Evolutionary conservation across 345 rosid species (phyloP), one percentile per base, ranked within the genome.

Genomic region (Eucalyptus sp.): DNA sequence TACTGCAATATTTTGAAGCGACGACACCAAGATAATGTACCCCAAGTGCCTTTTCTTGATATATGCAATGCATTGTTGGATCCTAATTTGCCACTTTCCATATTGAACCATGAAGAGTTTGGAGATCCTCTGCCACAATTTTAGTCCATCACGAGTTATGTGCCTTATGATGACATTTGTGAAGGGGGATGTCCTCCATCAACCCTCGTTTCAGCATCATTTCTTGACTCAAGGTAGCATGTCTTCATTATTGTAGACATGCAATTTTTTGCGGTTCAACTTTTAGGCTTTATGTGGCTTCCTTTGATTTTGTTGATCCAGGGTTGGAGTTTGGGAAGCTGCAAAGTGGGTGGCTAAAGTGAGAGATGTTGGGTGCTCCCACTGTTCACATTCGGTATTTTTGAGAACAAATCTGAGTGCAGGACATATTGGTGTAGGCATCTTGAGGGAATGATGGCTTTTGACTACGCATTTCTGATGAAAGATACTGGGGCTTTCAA

Each of bases 301-400:
- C 50, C 87, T 25, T 37, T 37, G 86, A 29, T 22, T 54, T 81
- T 44, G 50, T 25, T 41, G 29, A 41, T 31, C 56, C 91, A 97
- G 99, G 95, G 98, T 97, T 86, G 99, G 99, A 90, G 95, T 95
- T 7, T 96, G 99, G 99, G 99, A 97, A 92, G 96, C 98, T 86
- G 99, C 98, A n/a, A 97, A 97, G 91, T 96, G 99, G 98, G 99
- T 96, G 91, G 98, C 97, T 44, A 96, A 92, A 91, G 89, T 95
- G 44, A 92, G 99, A 87, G 95, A 92, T 68, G 64, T 58, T 6
- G 84, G 93, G 9, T 96, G 97, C 89, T 86, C 88, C 11, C 68
- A 31, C 87, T 97, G 99, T 89, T 96, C 99, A 85, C 90, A 88
- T 51, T 93, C 96, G 12, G 93, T 95, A 90, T 91, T 97, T 93